Base-by-base conservation (phyloP, 2,329 filamentous ascomycete genomes). In the Pseudopyrenochaeta lycopersici region DNA sequence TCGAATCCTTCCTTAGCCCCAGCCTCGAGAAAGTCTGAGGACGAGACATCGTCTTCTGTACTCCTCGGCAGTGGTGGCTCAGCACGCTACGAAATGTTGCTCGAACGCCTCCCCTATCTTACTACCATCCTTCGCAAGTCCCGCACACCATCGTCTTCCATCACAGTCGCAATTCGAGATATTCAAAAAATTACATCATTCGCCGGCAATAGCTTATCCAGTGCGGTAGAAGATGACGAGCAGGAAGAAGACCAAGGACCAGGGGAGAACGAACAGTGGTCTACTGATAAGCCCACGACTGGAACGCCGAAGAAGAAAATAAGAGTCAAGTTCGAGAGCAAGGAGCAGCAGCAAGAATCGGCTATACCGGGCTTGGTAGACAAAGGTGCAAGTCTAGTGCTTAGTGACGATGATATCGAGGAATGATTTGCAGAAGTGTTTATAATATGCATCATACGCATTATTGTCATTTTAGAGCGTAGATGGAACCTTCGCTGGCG, bases 21-120 rank as follows among this genome's bases (percentile, higher is more conserved):
- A 21, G 12, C 50, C 10, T 30, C 63, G 17, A 46, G 46, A 32
- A 11, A 38, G 5, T 15, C 30, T 30, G 49, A 60, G 14, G 62
- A 70, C 18, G 62, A 68, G 2, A 38, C 56, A 9, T 45, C 52
- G 12, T 47, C 58, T 11, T 45, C 61, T 1, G 41, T 67, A 1
- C 78, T 88, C 14, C 85, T 86, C 0, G 81, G 88, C 1, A 88
- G 88, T 38, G 87, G 81, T 57, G 68, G 70, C 18, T 85, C 88
- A 3, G 87, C 88, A 3, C 87, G 88, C 31, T 83, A 83, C 36
- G 91, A 94, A 73, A 83, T 95, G 79, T 76, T 97, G 0, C 84
- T 97, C 20, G 91, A 98, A 61, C 87, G 92, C 7, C 82, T 99
- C 0, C 95, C 95, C 0, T 98, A 96, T 74, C 87, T 95, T 81